Evolutionary conservation across 129 eudicot genomes (phyloP), one percentile per base, ranked within the genome.

Genomic region (Tagetes erecta): DNA sequence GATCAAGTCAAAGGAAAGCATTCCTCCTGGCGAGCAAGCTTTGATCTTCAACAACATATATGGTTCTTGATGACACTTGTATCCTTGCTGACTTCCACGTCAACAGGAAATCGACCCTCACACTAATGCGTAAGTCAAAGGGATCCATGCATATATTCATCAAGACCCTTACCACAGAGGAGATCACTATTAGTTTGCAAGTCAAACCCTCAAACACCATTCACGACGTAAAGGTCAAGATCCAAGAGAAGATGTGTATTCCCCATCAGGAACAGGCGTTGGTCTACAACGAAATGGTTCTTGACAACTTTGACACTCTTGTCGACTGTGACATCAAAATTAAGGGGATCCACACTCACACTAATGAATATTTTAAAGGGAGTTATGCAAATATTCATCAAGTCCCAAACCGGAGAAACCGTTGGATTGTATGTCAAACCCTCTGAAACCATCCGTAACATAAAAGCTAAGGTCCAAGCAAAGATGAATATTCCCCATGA

Each of bases 141-240:
- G 59, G 33, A 52, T n/a, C 14, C 33, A 52, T n/a, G 30, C 30
- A 2, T n/a, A 12, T 52, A n/a, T 52, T 13, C 31, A 52, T 52
- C 31, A 52, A 59, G 67, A 60, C 67, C 40, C 40, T 6, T 20
- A 20, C 27, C 27, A 20, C 5, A 12, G n/a, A 3, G 67, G 67
- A 31, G 4, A 36, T 11, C 31, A n/a, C 13, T 20, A 2, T 60
- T 3, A 3, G 5, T 14, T 40, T 31, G 6, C 39, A 60, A 31
- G 11, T 60, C 67, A 60, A 60, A 60, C 40, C 8, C 12, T 60
- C 67, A 36, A 9, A 64, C 70, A 64, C 70, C 9, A 64, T 38
- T 20, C 8, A 1, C 30, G 39, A 27, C 35, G 12, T 64, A 2
- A 64, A 64, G 38, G 45, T 10, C 69, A 64, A 37, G 46, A 40